Conservation (phyloP, 768 basidiomycete species). For the Phallus indusiatus region DNA sequence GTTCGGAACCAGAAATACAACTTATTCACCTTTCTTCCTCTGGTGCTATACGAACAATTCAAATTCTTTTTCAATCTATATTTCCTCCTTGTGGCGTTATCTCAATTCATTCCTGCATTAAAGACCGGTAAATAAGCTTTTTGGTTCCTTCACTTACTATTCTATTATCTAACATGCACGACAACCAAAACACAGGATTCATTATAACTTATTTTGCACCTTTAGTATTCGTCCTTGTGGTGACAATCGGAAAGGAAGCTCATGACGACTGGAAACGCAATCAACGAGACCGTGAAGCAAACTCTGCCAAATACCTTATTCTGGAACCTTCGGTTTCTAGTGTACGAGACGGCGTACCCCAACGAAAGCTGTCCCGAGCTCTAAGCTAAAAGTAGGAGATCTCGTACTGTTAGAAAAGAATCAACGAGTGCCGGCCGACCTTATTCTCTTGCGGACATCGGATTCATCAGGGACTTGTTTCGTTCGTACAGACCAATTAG, state of each 20-base stretch:
- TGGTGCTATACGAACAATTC: slow-evolving; percentile 98
- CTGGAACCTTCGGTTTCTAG: slow-evolving; percentile 44
- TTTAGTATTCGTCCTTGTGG: slow-evolving; percentile 85
- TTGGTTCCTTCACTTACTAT: background rate
- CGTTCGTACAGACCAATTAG: slow-evolving; percentile 94
- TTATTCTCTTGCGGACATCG: slow-evolving; percentile 80
- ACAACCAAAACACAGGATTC: slow-evolving; percentile 63
- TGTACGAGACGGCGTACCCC: slow-evolving; percentile 12
- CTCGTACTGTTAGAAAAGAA: slow-evolving; percentile 92
- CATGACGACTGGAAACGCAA: slow-evolving; percentile 97
- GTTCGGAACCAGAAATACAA: slow-evolving; percentile 99
- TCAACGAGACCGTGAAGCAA: slow-evolving; percentile 87
- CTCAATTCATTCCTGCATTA: slow-evolving; percentile 91
- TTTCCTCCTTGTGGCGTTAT: slow-evolving; percentile 92
- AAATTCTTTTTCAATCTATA: slow-evolving; percentile 99
- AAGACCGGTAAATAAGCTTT: slow-evolving; percentile 66
- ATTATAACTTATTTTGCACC: slow-evolving; percentile 95
- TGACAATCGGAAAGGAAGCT: slow-evolving; percentile 98
- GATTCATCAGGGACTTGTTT: slow-evolving; percentile 92
- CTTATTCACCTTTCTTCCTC: slow-evolving; percentile 89
- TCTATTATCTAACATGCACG: background rate
- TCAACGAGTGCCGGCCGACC: slow-evolving; percentile 90
- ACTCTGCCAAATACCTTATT: slow-evolving; percentile 83
- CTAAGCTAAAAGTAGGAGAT: slow-evolving; percentile 83
- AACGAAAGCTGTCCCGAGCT: slow-evolving; percentile 75